These are phyloP conservation scores for Phytophthora pisi DNA, from an alignment of 352 stramenopile species.

Conservation along the genomic window DNA sequence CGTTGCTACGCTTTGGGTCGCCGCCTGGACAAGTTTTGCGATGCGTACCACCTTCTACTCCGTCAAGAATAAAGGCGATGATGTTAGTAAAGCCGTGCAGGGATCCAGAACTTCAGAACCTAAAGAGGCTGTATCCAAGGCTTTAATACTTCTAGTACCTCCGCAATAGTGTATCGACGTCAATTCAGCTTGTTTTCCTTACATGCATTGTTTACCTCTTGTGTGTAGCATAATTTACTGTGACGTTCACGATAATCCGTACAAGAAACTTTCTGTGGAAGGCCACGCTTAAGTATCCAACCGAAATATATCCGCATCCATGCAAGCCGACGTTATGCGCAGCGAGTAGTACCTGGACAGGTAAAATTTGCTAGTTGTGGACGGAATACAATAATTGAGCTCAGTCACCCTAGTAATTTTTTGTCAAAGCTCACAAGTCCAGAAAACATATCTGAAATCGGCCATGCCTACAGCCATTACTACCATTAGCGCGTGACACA, in stretches of 20 bases:
- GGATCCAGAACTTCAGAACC: too few species aligned
- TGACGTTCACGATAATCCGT: too few species aligned
- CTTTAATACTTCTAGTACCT: too few species aligned
- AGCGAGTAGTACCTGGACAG: background rate
- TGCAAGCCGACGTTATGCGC: background rate
- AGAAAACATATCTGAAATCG: slow-evolving; percentile 21
- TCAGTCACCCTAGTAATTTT: background rate
- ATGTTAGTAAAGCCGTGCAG: too few species aligned
- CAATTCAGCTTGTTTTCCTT: too few species aligned
- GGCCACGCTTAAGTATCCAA: background rate
- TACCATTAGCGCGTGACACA: background rate
- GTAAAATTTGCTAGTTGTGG: background rate
- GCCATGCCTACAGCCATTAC: background rate
- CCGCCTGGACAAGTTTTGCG: background rate
- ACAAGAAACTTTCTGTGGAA: background rate
- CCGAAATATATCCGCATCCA: background rate
- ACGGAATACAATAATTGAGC: background rate
- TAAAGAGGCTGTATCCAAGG: too few species aligned
- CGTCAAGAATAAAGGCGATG: too few species aligned
- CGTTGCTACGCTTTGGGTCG: background rate
- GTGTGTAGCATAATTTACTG: too few species aligned
- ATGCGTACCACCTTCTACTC: background rate
- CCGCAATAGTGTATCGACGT: too few species aligned
- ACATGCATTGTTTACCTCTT: too few species aligned
- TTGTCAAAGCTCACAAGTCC: background rate